These are phyloP conservation scores for Oidium heveae DNA, from an alignment of 2,329 filamentous ascomycete genomes.

Conservation along the genomic window DNA sequence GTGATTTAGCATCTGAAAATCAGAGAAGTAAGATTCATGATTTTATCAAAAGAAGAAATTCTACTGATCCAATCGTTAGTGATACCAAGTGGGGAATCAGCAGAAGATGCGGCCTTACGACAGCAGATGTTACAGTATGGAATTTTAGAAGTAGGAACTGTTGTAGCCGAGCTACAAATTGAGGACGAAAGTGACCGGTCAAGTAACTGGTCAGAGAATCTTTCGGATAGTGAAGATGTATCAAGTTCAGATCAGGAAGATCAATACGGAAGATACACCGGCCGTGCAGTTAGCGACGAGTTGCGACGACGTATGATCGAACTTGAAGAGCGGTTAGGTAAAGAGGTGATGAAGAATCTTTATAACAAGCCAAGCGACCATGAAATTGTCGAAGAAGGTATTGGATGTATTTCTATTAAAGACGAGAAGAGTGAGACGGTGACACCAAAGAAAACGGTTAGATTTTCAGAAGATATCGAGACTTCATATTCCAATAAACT, in stretches of 20 bases:
- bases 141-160: conserved; percentile 64
- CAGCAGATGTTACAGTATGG: conserved; percentile 81
- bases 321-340: conserved; percentile 50
- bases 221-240: conserved; percentile 26
- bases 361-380: conserved; percentile 20
- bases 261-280: conserved; percentile 50
- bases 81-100: conserved; percentile 47
- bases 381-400: conserved; percentile 21
- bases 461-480: conserved; percentile 60
- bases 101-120: conserved; percentile 56
- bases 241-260: conserved; percentile 33
- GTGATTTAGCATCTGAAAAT: conserved; percentile 10
- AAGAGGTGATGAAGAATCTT: conserved; percentile 27
- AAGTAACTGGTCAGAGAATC: conserved; percentile 22
- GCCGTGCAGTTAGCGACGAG: conserved; percentile 46
- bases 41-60: conserved; percentile 28
- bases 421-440: conserved; percentile 2
- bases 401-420: conserved; percentile 30
- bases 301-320: conserved; percentile 54
- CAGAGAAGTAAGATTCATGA: conserved; percentile 29
- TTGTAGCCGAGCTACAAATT: conserved; percentile 76
- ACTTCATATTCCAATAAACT: conserved; percentile 14
- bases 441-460: conserved; percentile 39
- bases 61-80: conserved; percentile 20
- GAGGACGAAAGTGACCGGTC: conserved; percentile 36